Evolutionary conservation across 202 grass and related monocot species (phyloP).

Genomic region (Setaria viridis): DNA sequence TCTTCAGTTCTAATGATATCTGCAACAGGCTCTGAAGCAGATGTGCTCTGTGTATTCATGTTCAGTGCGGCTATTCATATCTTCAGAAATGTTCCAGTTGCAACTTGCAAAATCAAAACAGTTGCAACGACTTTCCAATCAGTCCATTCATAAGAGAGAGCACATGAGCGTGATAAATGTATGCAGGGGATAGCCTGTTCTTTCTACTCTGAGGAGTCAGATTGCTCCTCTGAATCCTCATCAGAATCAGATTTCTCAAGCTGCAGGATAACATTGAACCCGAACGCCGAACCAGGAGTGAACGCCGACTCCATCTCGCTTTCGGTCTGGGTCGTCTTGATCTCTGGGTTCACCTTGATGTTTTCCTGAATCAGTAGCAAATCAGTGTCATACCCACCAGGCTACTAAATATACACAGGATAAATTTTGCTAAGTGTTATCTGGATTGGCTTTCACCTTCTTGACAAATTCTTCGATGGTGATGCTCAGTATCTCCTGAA

Average conservation of each 20-base stretch:
- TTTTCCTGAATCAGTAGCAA: conserved; percentile 56
- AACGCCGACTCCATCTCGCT: conserved; percentile 71
- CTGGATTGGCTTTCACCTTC: conserved; percentile 56
- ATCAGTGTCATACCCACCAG: not conserved
- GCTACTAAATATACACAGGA: not conserved
- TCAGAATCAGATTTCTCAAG: conserved; percentile 49
- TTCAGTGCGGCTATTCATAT: conserved; percentile 15
- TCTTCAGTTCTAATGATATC: conserved; percentile 26
- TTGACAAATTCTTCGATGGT: conserved; percentile 69
- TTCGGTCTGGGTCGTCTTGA: conserved; percentile 58
- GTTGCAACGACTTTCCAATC: conserved; percentile 18
- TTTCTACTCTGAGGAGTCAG: conserved; percentile 32
- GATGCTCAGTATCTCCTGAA: conserved; percentile 71
- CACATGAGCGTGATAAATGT: conserved; percentile 10
- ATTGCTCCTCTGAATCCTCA: conserved; percentile 12
- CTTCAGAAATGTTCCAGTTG: conserved; percentile 36
- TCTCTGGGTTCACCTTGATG: conserved; percentile 66
- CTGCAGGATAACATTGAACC: conserved; percentile 61
- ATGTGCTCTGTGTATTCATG: conserved; percentile 11
- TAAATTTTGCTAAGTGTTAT: not conserved
- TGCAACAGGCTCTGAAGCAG: conserved; percentile 27
- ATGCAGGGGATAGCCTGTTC: not conserved
- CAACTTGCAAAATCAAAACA: conserved; percentile 37
- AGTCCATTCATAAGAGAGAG: conserved; percentile 27
- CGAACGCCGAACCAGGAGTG: conserved; percentile 52